phyloP scores from a whole-genome alignment of 306 rosid genomes.

The Sophora flavescens region DNA sequence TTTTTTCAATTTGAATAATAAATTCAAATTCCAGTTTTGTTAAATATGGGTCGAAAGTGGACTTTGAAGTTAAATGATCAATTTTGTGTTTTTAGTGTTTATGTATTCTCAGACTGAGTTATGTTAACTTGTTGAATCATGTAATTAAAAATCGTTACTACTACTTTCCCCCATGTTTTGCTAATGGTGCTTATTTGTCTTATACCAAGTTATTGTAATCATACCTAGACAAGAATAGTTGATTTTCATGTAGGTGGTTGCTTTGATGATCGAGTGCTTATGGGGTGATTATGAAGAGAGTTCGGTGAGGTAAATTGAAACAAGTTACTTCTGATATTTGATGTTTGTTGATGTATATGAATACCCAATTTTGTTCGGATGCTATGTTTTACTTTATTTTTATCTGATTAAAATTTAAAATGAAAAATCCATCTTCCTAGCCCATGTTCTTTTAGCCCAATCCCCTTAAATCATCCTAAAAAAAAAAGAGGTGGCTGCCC shows the following conservation, averaged over 20 bases:
- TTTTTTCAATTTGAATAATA: conserved; percentile 2
- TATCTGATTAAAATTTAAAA: no score
- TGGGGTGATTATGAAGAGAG: neutral
- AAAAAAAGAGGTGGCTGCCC: no score
- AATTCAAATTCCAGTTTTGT: neutral
- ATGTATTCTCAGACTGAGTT: neutral
- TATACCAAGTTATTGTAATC: neutral
- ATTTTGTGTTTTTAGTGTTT: neutral
- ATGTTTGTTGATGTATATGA: neutral
- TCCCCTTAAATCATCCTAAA: no score
- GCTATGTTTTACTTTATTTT: no score
- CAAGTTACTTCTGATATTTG: neutral
- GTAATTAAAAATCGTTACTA: neutral
- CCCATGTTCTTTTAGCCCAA: no score
- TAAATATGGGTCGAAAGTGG: neutral
- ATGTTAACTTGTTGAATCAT: neutral
- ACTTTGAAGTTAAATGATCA: conserved; percentile 13
- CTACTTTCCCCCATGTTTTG: neutral
- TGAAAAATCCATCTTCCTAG: no score
- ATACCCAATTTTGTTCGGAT: no score
- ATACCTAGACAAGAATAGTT: neutral
- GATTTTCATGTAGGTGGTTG: conserved; percentile 11
- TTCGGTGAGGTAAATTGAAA: neutral
- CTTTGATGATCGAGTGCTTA: conserved; percentile 9
- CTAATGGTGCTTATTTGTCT: neutral